phyloP scores from a whole-genome alignment of 306 rosid genomes.

The Pterocarpus macrocarpus region DNA sequence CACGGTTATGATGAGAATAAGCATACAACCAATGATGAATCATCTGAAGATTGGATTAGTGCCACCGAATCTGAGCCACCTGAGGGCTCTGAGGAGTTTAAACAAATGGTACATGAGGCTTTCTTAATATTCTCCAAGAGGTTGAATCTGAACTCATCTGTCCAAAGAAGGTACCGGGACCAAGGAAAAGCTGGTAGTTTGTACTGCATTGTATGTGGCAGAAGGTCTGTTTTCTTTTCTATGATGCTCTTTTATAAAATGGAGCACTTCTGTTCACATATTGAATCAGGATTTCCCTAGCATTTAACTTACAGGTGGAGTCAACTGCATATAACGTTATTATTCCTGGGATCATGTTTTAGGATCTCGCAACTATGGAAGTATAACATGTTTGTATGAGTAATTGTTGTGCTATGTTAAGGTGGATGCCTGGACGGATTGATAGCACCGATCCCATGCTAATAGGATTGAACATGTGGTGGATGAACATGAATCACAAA shows the following conservation, averaged over 20 bases:
- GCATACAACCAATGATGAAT: constrained; percentile 58
- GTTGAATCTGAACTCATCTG: constrained; percentile 68
- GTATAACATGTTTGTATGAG: constrained; percentile 25
- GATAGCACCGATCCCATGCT: constrained; percentile 39
- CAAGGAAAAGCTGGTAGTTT: constrained; percentile 92
- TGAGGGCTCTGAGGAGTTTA: constrained; percentile 85
- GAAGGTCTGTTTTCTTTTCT: constrained; percentile 87
- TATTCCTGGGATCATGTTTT: constrained; percentile 46
- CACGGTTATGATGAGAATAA: constrained; percentile 60
- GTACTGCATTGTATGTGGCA: constrained; percentile 94
- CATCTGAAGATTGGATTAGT: constrained; percentile 64
- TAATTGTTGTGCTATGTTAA: constrained; percentile 38
- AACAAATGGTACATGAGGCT: constrained; percentile 76
- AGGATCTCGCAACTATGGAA: constrained; percentile 42
- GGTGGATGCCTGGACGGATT: constrained; percentile 36
- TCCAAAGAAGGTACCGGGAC: constrained; percentile 79
- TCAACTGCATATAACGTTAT: constrained; percentile 51
- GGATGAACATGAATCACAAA: constrained; percentile 49
- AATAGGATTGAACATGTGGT: constrained; percentile 49
- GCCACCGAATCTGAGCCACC: constrained; percentile 66
- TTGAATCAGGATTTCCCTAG: constrained; percentile 57
- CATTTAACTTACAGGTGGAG: constrained; percentile 51
- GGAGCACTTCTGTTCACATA: constrained; percentile 57
- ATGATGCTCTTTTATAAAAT: constrained; percentile 54
- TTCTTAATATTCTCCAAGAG: constrained; percentile 78